These are phyloP conservation scores for Penicillium brasilianum DNA, from an alignment of 2,329 filamentous ascomycete species.

Conservation along the genomic window DNA sequence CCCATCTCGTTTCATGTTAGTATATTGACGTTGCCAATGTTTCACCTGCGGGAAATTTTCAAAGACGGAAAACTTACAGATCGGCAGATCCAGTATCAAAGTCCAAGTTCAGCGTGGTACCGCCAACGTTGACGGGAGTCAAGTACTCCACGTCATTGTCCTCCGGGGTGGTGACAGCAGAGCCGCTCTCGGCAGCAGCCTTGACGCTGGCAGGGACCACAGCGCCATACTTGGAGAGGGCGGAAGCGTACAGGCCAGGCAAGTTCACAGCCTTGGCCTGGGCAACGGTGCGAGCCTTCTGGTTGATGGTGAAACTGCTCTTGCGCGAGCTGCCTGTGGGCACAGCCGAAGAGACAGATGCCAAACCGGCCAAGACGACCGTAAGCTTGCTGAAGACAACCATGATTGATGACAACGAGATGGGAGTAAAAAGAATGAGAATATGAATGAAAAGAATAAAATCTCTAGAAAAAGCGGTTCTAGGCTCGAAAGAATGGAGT, in stretches of 20 bases:
- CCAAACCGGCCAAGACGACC: conserved; percentile 33
- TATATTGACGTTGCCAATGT: not conserved
- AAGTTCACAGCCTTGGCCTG: conserved; percentile 34
- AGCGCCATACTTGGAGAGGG: conserved; percentile 38
- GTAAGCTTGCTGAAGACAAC: conserved; percentile 43
- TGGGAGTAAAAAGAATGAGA: conserved; percentile 18
- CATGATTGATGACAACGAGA: conserved; percentile 32
- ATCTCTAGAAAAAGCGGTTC: conserved; percentile 25
- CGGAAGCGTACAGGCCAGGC: conserved; percentile 36
- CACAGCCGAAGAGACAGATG: conserved; percentile 36
- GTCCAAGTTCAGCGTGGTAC: conserved; percentile 67
- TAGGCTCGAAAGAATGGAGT: conserved; percentile 15
- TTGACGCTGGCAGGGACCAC: conserved; percentile 37
- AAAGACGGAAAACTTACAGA: conserved; percentile 63
- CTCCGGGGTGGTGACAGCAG: conserved; percentile 51
- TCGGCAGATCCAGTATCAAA: conserved; percentile 74
- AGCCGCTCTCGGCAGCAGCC: conserved; percentile 39
- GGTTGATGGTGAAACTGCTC: conserved; percentile 40
- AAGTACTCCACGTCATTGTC: conserved; percentile 63
- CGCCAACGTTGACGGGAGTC: conserved; percentile 67
- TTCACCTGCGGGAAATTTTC: not conserved
- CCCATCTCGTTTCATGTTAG: conserved; percentile 57
- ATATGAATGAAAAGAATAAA: conserved; percentile 12
- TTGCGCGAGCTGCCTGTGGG: conserved; percentile 33
- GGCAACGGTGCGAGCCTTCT: conserved; percentile 30